Evolutionary conservation across 75 land plant species (phyloP).

Genomic region (Gnetum montanum): DNA sequence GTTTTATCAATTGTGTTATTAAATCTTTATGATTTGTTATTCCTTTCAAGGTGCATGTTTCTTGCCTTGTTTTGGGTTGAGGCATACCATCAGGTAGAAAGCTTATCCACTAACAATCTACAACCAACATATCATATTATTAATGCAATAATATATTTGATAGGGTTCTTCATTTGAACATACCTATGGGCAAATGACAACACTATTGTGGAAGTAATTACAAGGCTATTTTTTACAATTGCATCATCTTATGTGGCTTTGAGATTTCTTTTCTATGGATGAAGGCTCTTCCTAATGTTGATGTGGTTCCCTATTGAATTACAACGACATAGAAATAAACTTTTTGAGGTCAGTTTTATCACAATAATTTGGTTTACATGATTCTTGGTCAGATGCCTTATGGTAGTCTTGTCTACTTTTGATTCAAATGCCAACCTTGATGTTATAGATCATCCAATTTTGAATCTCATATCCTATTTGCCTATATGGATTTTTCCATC

Average conservation of each 20-base stretch:
- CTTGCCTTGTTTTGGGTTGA: too few species aligned
- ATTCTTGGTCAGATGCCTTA: conserved; percentile 51
- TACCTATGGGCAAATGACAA: conserved; percentile 46
- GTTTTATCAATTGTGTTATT: too few species aligned
- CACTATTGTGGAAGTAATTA: conserved; percentile 41
- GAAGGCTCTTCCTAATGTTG: conserved; percentile 91
- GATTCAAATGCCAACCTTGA: conserved; percentile 54
- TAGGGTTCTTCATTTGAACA: conserved; percentile 76
- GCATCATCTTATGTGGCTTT: conserved; percentile 75
- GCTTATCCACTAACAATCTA: too few species aligned
- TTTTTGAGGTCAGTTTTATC: conserved; percentile 86
- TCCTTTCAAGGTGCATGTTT: too few species aligned
- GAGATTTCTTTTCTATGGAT: conserved; percentile 78
- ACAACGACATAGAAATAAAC: conserved; percentile 88
- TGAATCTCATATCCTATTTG: conserved; percentile 73
- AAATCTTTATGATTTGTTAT: too few species aligned
- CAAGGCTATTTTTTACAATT: conserved; percentile 55
- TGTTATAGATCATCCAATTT: conserved; percentile 72
- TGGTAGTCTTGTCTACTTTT: conserved; percentile 69
- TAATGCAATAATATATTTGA: too few species aligned
- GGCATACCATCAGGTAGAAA: too few species aligned
- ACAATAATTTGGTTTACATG: conserved; percentile 77
- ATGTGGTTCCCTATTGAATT: conserved; percentile 95
- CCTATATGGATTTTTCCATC: conserved; percentile 87
- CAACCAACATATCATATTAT: too few species aligned